These are phyloP conservation scores for Hortaea sp. DNA, from an alignment of 2,329 filamentous ascomycete genomes.

Conservation along the genomic window DNA sequence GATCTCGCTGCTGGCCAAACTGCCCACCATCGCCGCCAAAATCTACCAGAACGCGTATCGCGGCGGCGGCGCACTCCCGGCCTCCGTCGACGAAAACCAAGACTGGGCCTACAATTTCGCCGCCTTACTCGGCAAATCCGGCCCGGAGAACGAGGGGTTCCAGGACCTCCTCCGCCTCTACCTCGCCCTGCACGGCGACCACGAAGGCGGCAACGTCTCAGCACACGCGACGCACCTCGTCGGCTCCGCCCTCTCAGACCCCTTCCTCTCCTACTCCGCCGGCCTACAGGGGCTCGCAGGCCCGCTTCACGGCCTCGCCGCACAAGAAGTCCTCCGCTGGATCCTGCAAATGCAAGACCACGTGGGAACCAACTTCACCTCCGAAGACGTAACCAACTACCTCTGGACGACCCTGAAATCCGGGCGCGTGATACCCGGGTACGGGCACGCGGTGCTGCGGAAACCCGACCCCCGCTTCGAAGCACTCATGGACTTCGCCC, in stretches of 20 bases:
- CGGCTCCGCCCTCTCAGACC: slow-evolving; percentile 85
- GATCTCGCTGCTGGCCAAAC: slow-evolving; percentile 88
- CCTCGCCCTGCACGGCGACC: slow-evolving; percentile 91
- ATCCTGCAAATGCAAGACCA: slow-evolving; percentile 89
- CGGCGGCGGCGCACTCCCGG: slow-evolving; percentile 61
- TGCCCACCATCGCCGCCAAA: slow-evolving; percentile 91
- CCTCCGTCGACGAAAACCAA: slow-evolving; percentile 68
- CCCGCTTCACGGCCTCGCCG: slow-evolving; percentile 85
- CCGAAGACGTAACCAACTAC: slow-evolving; percentile 76
- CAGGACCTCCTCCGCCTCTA: slow-evolving; percentile 91
- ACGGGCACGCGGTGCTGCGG: slow-evolving; percentile 89
- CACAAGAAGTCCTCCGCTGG: slow-evolving; percentile 95
- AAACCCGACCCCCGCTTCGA: slow-evolving; percentile 96
- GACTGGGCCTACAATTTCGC: slow-evolving; percentile 99
- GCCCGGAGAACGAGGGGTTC: slow-evolving; percentile 82
- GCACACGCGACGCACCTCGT: slow-evolving; percentile 93
- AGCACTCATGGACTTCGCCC: slow-evolving; percentile 91
- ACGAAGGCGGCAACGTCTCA: slow-evolving; percentile 96
- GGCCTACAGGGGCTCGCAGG: slow-evolving; percentile 91
- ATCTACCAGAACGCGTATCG: slow-evolving; percentile 91
- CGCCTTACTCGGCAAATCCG: slow-evolving; percentile 84
- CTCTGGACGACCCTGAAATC: slow-evolving; percentile 90
- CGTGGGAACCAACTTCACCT: slow-evolving; percentile 68
- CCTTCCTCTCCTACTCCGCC: slow-evolving; percentile 91
- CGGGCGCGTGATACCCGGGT: slow-evolving; percentile 86